phyloP scores from a whole-genome alignment of 2,329 filamentous ascomycete species.

The Fusarium torreyae region DNA sequence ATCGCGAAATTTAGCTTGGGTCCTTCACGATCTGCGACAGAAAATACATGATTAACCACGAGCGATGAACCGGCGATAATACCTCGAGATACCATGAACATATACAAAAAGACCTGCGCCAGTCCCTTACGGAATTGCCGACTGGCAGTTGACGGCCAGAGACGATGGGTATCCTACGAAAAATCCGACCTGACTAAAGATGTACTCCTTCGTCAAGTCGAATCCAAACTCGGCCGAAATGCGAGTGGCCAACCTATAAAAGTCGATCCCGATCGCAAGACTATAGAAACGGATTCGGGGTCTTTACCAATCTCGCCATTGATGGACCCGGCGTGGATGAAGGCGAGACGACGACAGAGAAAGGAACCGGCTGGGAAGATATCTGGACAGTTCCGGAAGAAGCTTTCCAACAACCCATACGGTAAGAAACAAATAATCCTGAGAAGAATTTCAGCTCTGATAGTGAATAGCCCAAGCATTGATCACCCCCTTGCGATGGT shows the following conservation, averaged over 20 bases:
- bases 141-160: conserved; percentile 25
- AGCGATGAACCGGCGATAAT: conserved; percentile 40
- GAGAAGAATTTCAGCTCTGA: neutral
- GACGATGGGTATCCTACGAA: conserved; percentile 55
- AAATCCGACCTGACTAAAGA: conserved; percentile 50
- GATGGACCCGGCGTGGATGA: conserved; percentile 66
- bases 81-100: conserved; percentile 48
- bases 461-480: conserved; percentile 70
- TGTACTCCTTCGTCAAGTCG: conserved; percentile 52
- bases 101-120: conserved; percentile 42
- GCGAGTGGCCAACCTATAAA: conserved; percentile 50
- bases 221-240: conserved; percentile 53
- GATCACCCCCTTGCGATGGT: conserved; percentile 71
- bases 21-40: conserved; percentile 1
- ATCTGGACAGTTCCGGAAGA: conserved; percentile 67
- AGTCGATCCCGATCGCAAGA: conserved; percentile 60
- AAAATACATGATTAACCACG: conserved; percentile 1
- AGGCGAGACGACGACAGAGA: conserved; percentile 60
- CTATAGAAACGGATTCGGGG: conserved; percentile 62
- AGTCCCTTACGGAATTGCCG: conserved; percentile 20
- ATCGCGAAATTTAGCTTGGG: conserved; percentile 20
- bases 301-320: conserved; percentile 68
- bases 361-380: conserved; percentile 55
- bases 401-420: conserved; percentile 74
- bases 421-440: conserved; percentile 61